Percentiles rank a stretch among this genome's conserved stretches.
Evolutionary conservation across 2,329 filamentous ascomycete genomes (phyloP).

Genomic region (Myriosclerotinia duriaeana): DNA sequence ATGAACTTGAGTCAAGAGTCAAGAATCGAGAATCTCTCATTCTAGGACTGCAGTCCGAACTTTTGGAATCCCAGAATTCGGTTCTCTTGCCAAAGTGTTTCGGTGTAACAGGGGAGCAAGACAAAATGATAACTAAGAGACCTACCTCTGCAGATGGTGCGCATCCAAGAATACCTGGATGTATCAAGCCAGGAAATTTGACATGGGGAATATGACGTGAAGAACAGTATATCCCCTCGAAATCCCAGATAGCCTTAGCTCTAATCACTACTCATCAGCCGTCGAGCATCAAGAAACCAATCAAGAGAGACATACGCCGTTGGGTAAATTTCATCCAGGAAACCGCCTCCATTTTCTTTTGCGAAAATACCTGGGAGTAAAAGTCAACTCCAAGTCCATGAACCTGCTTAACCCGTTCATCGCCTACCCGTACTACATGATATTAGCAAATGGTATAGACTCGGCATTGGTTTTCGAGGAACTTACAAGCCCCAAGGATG

Average conservation of each 20-base stretch:
- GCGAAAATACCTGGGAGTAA: slow-evolving; percentile 54
- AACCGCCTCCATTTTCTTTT: slow-evolving; percentile 80
- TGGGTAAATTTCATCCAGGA: slow-evolving; percentile 83
- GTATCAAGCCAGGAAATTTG: slow-evolving; percentile 84
- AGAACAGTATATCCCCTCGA: slow-evolving; percentile 76
- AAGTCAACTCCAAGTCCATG: background rate
- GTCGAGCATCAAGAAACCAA: background rate
- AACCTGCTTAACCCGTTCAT: background rate
- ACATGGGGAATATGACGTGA: slow-evolving; percentile 85
- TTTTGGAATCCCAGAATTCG: too few species aligned
- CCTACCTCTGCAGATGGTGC: slow-evolving; percentile 64
- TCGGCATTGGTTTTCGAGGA: slow-evolving; percentile 42
- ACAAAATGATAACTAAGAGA: slow-evolving; percentile 8
- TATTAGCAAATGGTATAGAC: background rate
- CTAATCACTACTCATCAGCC: slow-evolving; percentile 36
- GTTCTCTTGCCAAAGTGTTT: background rate
- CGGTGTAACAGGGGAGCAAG: background rate
- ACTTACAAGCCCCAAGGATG: slow-evolving; percentile 90
- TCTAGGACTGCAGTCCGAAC: background rate
- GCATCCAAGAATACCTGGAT: slow-evolving; percentile 83
- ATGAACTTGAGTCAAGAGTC: background rate
- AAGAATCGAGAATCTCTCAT: background rate
- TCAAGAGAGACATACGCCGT: slow-evolving; percentile 59
- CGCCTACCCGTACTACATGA: slow-evolving; percentile 15
- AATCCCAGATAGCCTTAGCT: slow-evolving; percentile 74